phyloP scores from a whole-genome alignment of 257 asterid genomes.

The Ilex aquifolium region DNA sequence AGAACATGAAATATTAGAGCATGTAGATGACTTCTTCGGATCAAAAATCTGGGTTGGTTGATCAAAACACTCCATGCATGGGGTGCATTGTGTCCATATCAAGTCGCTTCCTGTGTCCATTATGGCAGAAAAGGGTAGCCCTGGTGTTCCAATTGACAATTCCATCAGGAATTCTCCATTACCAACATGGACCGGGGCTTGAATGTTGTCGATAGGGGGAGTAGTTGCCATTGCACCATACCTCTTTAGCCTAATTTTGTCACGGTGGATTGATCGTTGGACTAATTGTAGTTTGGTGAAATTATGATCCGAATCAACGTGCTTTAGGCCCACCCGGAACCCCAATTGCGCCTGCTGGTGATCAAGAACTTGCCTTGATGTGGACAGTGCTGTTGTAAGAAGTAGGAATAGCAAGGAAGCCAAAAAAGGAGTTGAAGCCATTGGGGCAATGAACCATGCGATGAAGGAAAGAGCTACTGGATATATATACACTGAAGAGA shows the following conservation, averaged over 20 bases:
- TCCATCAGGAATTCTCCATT: neutral
- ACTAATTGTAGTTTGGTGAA: neutral
- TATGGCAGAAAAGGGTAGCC: neutral
- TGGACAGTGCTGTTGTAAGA: no score
- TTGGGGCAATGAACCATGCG: no score
- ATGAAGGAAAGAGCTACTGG: no score
- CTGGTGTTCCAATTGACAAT: neutral
- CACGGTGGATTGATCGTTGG: neutral
- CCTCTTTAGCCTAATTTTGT: neutral
- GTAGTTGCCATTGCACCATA: neutral
- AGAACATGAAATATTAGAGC: neutral
- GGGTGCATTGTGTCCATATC: neutral
- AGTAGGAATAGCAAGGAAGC: no score
- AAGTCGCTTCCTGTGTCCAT: neutral
- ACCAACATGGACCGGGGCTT: neutral
- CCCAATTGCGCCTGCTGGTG: no score
- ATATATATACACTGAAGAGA: no score
- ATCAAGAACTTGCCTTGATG: no score
- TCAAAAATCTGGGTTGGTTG: neutral
- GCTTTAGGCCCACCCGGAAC: neutral
- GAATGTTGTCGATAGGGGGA: neutral
- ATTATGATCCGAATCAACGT: neutral
- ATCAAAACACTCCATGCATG: neutral
- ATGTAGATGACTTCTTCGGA: neutral
- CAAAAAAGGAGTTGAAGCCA: no score